Base-by-base conservation (phyloP, 352 stramenopile genomes). In the Globisporangium irregulare region DNA sequence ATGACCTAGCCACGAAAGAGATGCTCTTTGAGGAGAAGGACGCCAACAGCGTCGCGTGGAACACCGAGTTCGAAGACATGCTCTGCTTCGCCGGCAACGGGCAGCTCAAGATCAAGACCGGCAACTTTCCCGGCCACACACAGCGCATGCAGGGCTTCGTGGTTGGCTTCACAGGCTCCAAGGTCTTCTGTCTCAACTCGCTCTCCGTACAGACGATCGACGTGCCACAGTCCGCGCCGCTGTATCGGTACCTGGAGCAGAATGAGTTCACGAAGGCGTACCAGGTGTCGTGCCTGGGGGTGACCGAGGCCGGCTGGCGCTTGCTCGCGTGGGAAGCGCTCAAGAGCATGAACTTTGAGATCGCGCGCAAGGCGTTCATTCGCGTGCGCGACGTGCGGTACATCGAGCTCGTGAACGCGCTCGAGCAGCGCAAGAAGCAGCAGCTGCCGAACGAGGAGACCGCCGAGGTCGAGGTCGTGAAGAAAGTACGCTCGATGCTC, bases 41-140 rank as follows among this genome's bases (percentile, higher is more conserved):
- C 29, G 88, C 86, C 8, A 96, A 94, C 66, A 96, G 87, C 69
- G 91, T 97, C 15, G 84, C 89, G n/a, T 99, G 95, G 79, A 98
- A 99, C 80, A 92, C 88, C 8, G 91, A 98, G 66, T 88, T 93
- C 53, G 94, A 98, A 53, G 93, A 98, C 58, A 97, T 98, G 89
- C 67, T 99, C 48, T 98, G 95, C 73, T 98, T 97, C 68, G 92
- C 84, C 4, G 89, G 90, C 20, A 93, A 91, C 62, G 82, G 80
- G 1, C 87, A 92, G 67, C 86, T 98, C 34, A 93, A 91, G 79
- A 97, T 98, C 67, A 96, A 95, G 64, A 97, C 92, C 4, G 93
- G 89, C 18, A 79, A 81, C 54, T 97, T 97, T 57, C 89, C 90
- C 7, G 89, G 97, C 2, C 87, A 97, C 69, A 75, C 83, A 3